A percentile compares a stretch with the other conserved stretches of the same genome.
Evolutionary conservation across 148 eudicot genomes (phyloP).

Genomic region (Silene uniflora): DNA sequence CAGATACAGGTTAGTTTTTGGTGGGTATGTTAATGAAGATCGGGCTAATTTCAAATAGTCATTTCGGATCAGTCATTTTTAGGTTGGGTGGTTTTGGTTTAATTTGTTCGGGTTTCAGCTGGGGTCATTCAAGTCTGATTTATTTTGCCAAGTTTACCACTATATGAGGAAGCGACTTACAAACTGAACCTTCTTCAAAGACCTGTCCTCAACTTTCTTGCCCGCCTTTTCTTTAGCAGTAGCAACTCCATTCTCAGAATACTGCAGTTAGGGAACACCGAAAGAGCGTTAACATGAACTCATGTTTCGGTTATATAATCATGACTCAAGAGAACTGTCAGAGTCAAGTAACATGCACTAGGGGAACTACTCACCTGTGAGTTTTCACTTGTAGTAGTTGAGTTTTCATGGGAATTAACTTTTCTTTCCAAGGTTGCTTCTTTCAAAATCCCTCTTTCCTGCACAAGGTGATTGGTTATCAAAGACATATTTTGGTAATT

Average conservation of each 20-base stretch:
- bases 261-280: slow-evolving; percentile 3
- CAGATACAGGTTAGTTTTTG: no score
- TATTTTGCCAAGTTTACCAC: no score
- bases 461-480: slow-evolving; percentile 20
- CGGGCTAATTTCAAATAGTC: no score
- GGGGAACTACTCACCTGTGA: slow-evolving; percentile 22
- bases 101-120: not conserved
- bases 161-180: slow-evolving; percentile 21
- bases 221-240: slow-evolving; percentile 14
- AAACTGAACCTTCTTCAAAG: slow-evolving; percentile 23
- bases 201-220: slow-evolving; percentile 23
- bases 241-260: slow-evolving; percentile 23
- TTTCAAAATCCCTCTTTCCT: slow-evolving; percentile 90
- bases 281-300: not conserved
- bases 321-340: not conserved
- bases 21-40: no score
- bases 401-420: slow-evolving; percentile 34
- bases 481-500: not conserved
- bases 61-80: no score
- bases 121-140: no score
- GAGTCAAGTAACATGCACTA: not conserved
- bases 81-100: no score
- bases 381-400: slow-evolving; percentile 31
- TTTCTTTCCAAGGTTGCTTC: slow-evolving; percentile 75
- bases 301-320: not conserved